phyloP scores from a whole-genome alignment of 106 monocot genomes.

The Phalaenopsis equestris region DNA sequence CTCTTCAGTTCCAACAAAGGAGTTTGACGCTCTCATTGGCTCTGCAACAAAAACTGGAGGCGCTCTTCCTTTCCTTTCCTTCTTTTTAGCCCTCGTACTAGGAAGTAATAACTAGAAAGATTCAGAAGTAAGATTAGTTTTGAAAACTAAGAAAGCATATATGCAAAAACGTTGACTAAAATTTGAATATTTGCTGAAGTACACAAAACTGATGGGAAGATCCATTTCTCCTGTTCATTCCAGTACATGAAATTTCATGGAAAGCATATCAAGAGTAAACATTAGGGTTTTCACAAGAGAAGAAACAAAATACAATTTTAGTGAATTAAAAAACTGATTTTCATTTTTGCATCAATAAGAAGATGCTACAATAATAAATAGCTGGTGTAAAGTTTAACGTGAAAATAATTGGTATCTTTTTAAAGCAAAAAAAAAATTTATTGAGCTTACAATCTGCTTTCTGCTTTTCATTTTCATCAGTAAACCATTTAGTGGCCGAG shows the following conservation, averaged over 20 bases:
- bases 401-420: background rate
- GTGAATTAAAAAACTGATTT: background rate
- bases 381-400: background rate
- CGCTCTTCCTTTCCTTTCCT: slow-evolving; percentile 31
- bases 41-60: slow-evolving; percentile 86
- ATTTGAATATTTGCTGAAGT: background rate
- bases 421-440: too few species aligned
- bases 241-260: background rate
- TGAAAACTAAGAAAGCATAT: background rate
- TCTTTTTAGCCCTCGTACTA: slow-evolving; percentile 36
- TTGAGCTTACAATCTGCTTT: background rate
- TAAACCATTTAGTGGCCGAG: background rate
- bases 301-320: background rate
- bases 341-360: background rate
- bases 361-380: background rate
- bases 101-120: slow-evolving; percentile 66
- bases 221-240: background rate
- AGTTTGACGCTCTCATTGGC: slow-evolving; percentile 97
- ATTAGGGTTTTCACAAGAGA: background rate
- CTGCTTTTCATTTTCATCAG: background rate
- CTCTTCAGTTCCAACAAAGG: slow-evolving; percentile 98
- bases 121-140: slow-evolving; percentile 4
- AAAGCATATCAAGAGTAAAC: background rate
- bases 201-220: background rate
- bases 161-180: background rate